Conservation (phyloP, 1,139 yeast species). For the Spencermartinsiella ligniputridi region DNA sequence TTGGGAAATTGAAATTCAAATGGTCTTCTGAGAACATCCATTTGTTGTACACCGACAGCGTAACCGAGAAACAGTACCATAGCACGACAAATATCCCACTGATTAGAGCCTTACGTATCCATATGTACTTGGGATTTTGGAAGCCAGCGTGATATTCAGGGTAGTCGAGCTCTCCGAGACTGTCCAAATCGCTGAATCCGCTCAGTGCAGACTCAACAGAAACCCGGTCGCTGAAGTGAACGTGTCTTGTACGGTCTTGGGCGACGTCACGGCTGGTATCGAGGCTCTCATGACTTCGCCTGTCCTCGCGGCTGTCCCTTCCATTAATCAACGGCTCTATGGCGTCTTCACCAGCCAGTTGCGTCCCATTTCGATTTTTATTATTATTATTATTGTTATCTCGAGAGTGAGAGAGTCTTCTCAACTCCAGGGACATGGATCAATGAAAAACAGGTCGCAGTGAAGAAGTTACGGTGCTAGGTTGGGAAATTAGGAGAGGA, state of each 20-base stretch:
- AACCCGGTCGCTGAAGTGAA: background rate
- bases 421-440: conserved; percentile 1
- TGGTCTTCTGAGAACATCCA: conserved; percentile 88
- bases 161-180: background rate
- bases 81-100: conserved; percentile 15
- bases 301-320: no score
- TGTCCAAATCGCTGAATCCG: background rate
- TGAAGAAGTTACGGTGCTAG: no score
- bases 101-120: conserved; percentile 4
- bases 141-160: background rate
- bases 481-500: no score
- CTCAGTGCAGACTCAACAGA: background rate
- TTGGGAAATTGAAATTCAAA: conserved; percentile 74
- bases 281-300: no score
- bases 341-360: no score
- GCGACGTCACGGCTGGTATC: no score
- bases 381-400: no score
- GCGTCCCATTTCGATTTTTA: no score
- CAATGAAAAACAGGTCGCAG: no score
- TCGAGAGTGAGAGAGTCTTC: background rate
- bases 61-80: conserved; percentile 52
- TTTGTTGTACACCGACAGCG: conserved; percentile 86
- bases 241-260: background rate
- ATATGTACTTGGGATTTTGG: background rate
- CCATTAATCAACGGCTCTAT: no score